Evolutionary conservation across 495 filamentous ascomycete genomes (phyloP), one percentile per base, ranked within the genome.

Genomic region (Penicillium daleae): DNA sequence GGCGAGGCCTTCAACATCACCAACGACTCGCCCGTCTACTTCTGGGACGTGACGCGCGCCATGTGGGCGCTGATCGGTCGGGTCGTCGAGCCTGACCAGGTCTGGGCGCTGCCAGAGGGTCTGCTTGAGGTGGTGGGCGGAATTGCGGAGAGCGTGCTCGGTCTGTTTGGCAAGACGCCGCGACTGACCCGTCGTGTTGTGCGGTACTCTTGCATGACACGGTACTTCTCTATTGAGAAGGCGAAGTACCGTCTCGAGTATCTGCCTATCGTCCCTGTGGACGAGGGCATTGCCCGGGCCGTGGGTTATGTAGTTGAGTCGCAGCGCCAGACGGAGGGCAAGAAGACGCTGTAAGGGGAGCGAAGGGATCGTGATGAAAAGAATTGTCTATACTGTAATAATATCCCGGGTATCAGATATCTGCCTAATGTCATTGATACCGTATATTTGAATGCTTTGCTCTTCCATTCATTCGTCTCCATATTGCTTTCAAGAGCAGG

Each of bases 1-100:
- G 95, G 95, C 40, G 93, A 98, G 74, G 90, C 90, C 24, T 99
- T 98, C 85, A 86, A 97, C 74, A 89, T 99, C 75, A 98, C 95
- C 61, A 98, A 99, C 74, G 93, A 90, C 70, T 81, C 83, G 57
- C 95, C 95, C 0, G 81, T 96, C 24, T 97, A 96, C 71, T 99
- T 99, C 82, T 99, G 94, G 94, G 96, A 99, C 71, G 90, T 94
- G 68, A 84, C 87, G 37, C 88, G 91, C 40, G 82, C 85, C 40
- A 83, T 94, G 32, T 98, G 93, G 92, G 83, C 81, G 6, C 80
- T 87, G n/a, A 87, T 86, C 13, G 87, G 87, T 39, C 84, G 83
- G n/a, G 74, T 81, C 35, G 79, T 85, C 44, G 84, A 89, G 50
- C 83, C 87, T n/a, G 71, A 86, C 27, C 73, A 90, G 72, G 86